Evolutionary conservation across 331 rosid species (phyloP).

Genomic region (Malus hybrid): DNA sequence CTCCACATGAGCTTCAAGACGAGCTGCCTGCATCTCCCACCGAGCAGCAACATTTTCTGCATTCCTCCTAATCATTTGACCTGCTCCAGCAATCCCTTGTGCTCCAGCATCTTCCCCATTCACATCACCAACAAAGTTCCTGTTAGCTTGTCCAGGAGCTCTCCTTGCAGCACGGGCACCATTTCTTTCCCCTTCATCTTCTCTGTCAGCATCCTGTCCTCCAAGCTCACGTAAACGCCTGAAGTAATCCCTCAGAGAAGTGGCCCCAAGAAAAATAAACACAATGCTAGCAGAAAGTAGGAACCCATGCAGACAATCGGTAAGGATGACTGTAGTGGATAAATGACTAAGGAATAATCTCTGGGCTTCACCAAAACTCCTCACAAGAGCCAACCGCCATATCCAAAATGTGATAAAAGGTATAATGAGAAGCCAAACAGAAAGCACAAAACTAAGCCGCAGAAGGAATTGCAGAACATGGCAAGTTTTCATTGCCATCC

Average conservation of each 20-base stretch:
- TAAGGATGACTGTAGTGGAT: constrained; percentile 75
- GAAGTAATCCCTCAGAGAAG: constrained; percentile 96
- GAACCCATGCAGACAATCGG: constrained; percentile 99
- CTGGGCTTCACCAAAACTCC: constrained; percentile 96
- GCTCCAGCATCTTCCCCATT: constrained; percentile 83
- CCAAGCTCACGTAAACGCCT: constrained; percentile 97
- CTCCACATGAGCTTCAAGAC: constrained; percentile 97
- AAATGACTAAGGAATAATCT: constrained; percentile 88
- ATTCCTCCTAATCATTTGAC: constrained; percentile 86
- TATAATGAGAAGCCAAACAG: constrained; percentile 96
- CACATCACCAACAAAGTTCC: constrained; percentile 68
- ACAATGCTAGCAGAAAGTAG: constrained; percentile 97
- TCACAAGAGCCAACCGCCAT: constrained; percentile 98
- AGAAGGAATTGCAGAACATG: constrained; percentile 88
- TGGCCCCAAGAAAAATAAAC: constrained; percentile 93
- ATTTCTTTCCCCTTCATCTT: constrained; percentile 90
- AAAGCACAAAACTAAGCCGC: constrained; percentile 91
- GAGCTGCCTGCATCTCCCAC: constrained; percentile 99
- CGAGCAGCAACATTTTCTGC: constrained; percentile 97
- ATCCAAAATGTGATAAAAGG: constrained; percentile 99
- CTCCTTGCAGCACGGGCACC: constrained; percentile 91
- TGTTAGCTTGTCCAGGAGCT: constrained; percentile 81
- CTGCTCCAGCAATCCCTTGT: constrained; percentile 91
- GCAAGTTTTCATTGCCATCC: constrained; percentile 97
- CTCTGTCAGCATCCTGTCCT: constrained; percentile 91